Evolutionary conservation across 2,329 filamentous ascomycete species (phyloP), one percentile per base, ranked within the genome.

Genomic region (Elsinoe australis): DNA sequence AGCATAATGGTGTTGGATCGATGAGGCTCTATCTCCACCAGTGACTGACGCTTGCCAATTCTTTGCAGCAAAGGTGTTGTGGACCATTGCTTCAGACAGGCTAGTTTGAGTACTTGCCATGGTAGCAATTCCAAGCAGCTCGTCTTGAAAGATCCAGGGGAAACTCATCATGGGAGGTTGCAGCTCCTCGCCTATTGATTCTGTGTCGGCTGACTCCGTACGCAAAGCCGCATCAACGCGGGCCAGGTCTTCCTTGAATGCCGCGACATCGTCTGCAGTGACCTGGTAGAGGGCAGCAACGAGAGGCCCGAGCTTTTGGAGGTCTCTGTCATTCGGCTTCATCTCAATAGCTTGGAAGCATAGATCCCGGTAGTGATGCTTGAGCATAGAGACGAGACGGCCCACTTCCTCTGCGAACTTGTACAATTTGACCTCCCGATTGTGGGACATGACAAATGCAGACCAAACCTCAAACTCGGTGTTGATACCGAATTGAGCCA

Each of bases 401-500:
- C 84, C 85, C 24, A 96, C 79, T 12, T 85, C 83, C 63, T 98
- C 90, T 41, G 88, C 82, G 39, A 88, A 78, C 59, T 92, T 94
- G 69, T 94, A 96, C 54, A 92, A 86, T 6, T 74, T 78, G 26
- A 78, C 80, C 19, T 86, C 75, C 0, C 79, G 74, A 6, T 85
- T 84, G 59, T 84, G 86, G 1, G 76, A 75, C 50, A 96, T 71
- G 2, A 89, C 79, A 63, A 95, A 96, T 0, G 86, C 82, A 0
- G 87, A 83, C 80, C 83, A 95, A 8, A 94, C 77, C 64, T 98
- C 92, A 55, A 95, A 95, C 58, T 98, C 92, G 0, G 85, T 94
- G 14, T 71, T 67, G 49, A 96, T 84, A 34, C 84, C 83, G 55
- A 88, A 80, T 58, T 95, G 89, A 1, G 80, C 83, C 80, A 96